Evolutionary conservation across 495 filamentous ascomycete species (phyloP).

Genomic region (Hypoxylon subgilvum): DNA sequence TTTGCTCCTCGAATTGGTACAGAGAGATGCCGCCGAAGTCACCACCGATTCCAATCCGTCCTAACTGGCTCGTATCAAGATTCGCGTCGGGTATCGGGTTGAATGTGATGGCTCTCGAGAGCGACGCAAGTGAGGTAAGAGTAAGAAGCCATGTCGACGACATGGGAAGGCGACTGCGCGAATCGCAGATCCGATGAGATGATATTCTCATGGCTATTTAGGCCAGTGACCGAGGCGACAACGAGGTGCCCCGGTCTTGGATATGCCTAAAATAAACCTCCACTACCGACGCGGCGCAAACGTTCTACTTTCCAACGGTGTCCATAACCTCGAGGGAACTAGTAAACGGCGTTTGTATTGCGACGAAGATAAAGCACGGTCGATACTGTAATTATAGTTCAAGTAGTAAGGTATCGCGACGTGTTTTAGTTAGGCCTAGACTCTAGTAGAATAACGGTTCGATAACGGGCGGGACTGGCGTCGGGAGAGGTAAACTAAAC

Average conservation of each 20-base stretch:
- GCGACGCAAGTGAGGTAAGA: conserved; percentile 51
- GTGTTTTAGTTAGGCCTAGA: conserved; percentile 9
- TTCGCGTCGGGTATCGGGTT: conserved; percentile 73
- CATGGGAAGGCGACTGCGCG: conserved; percentile 36
- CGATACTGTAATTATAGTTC: background rate
- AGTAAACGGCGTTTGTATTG: background rate
- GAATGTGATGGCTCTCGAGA: conserved; percentile 70
- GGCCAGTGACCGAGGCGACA: conserved; percentile 21
- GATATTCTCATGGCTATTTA: conserved; percentile 49
- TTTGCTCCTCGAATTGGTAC: conserved; percentile 83
- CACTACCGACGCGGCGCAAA: conserved; percentile 26
- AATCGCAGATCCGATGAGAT: conserved; percentile 43
- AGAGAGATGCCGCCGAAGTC: conserved; percentile 91
- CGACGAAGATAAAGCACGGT: too few species aligned
- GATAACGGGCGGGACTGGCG: conserved; percentile 1
- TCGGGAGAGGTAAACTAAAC: conserved; percentile 29
- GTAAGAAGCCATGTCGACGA: conserved; percentile 43
- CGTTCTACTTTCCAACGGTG: conserved; percentile 18
- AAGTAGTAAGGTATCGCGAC: conserved; percentile 26
- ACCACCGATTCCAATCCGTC: conserved; percentile 83
- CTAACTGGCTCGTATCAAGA: conserved; percentile 80
- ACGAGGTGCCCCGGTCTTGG: conserved; percentile 32
- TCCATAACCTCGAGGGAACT: conserved; percentile 34
- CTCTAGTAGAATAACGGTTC: background rate
- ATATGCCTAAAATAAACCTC: conserved; percentile 17